These are phyloP conservation scores for Pistacia atlantica DNA, from an alignment of 345 rosid genomes.

Conservation along the genomic window DNA sequence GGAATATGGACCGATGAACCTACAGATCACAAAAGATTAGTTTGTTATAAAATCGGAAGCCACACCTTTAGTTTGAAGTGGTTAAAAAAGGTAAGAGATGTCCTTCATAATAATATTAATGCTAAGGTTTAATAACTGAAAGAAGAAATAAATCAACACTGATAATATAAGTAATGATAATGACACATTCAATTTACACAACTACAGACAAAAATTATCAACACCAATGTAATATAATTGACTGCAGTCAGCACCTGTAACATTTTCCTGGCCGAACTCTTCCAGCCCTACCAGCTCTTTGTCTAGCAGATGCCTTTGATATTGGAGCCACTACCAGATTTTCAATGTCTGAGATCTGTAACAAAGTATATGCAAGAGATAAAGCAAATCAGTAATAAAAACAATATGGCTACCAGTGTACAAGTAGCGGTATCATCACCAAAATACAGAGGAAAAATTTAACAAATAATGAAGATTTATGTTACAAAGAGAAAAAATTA, in stretches of 20 bases:
- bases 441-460: not conserved
- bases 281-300: conserved; percentile 98
- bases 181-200: not conserved
- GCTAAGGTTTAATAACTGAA: not conserved
- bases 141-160: not conserved
- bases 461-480: not conserved
- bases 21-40: not conserved
- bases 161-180: not conserved
- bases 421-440: not conserved
- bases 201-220: not conserved
- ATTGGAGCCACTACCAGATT: conserved; percentile 92
- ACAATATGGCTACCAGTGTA: not conserved
- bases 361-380: conserved; percentile 6
- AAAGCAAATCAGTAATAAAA: not conserved
- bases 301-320: conserved; percentile 96
- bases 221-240: not conserved
- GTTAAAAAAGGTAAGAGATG: not conserved
- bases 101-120: not conserved
- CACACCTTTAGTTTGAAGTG: not conserved
- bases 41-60: not conserved
- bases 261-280: conserved; percentile 95
- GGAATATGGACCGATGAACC: not conserved
- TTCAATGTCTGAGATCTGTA: conserved; percentile 89
- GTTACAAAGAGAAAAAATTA: not conserved
- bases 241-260: conserved; percentile 60